These are phyloP conservation scores for Neurospora sp. DNA, from an alignment of 495 filamentous ascomycete species.

Conservation along the genomic window DNA sequence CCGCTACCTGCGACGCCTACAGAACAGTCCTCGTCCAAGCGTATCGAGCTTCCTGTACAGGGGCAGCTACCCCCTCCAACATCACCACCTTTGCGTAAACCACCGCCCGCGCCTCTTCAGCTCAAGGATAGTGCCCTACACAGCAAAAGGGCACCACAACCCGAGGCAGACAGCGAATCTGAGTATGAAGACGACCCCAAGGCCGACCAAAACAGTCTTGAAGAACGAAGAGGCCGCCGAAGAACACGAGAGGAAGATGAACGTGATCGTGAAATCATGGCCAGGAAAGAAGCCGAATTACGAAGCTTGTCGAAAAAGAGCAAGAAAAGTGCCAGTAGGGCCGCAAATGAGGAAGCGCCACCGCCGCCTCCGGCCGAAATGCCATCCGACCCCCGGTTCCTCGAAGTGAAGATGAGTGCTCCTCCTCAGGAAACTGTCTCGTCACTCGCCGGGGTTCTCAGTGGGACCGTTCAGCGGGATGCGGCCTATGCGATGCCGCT, in stretches of 20 bases:
- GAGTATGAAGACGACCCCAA: conserved; percentile 75
- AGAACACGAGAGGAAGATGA: conserved; percentile 88
- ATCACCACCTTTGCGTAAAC: conserved; percentile 58
- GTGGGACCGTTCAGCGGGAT: conserved; percentile 15
- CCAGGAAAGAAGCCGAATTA: conserved; percentile 51
- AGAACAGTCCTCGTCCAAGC: conserved; percentile 23
- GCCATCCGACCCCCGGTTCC: conserved; percentile 24
- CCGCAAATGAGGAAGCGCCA: conserved; percentile 20
- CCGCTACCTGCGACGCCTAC: conserved; percentile 32
- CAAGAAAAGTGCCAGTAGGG: conserved; percentile 41
- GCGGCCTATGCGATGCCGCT: conserved; percentile 40
- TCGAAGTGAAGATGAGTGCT: conserved; percentile 18
- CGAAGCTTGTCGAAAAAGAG: conserved; percentile 58
- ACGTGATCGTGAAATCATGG: conserved; percentile 56
- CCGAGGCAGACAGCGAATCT: conserved; percentile 58
- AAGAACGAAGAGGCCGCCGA: conserved; percentile 63
- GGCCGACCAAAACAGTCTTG: conserved; percentile 46
- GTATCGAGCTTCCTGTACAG: not conserved
- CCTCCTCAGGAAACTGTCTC: conserved; percentile 14
- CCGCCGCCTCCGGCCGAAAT: conserved; percentile 9
- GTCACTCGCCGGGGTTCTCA: conserved; percentile 44
- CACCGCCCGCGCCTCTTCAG: conserved; percentile 76
- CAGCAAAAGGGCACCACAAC: conserved; percentile 35
- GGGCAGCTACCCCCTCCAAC: conserved; percentile 33
- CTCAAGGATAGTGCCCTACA: conserved; percentile 36